These are phyloP conservation scores for Colletotrichum tropicicola DNA, from an alignment of 2,329 filamentous ascomycete species.

Conservation along the genomic window DNA sequence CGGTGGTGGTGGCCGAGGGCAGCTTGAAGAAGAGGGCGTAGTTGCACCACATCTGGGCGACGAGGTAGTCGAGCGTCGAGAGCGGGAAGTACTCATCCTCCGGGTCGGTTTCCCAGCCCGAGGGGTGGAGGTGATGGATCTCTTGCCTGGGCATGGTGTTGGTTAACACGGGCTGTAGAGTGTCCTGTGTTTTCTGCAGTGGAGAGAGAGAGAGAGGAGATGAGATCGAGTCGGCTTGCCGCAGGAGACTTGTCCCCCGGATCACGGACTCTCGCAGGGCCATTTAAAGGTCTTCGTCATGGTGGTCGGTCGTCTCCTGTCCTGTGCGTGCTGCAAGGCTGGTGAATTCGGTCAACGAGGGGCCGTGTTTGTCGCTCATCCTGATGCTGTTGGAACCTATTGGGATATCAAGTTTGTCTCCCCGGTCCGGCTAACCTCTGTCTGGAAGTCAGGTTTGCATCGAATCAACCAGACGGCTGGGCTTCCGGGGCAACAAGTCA, in stretches of 20 bases:
- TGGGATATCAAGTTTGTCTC: neutral
- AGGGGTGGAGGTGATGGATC: slow-evolving; percentile 39
- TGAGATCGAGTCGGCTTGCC: neutral
- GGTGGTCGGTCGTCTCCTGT: too few species aligned
- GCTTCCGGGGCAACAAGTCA: too few species aligned
- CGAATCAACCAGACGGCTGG: too few species aligned
- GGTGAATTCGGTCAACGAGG: neutral
- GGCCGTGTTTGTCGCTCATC: neutral
- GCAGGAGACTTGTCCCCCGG: neutral
- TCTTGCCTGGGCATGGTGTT: slow-evolving; percentile 38
- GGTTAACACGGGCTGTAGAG: neutral
- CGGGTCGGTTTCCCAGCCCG: slow-evolving; percentile 45
- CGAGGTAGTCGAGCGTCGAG: slow-evolving; percentile 47
- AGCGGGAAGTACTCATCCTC: slow-evolving; percentile 46
- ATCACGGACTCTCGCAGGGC: neutral
- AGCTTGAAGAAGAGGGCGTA: slow-evolving; percentile 50
- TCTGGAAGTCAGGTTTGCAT: neutral
- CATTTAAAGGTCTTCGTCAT: neutral
- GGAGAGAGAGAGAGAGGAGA: neutral
- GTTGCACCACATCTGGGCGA: slow-evolving; percentile 43
- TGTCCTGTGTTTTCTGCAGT: too few species aligned
- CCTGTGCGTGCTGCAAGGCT: neutral
- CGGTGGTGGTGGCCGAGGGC: too few species aligned
- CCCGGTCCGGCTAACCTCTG: neutral
- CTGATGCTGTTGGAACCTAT: neutral